Base-by-base conservation (phyloP, 805 yeast genomes). In the Candida bentonensis region DNA sequence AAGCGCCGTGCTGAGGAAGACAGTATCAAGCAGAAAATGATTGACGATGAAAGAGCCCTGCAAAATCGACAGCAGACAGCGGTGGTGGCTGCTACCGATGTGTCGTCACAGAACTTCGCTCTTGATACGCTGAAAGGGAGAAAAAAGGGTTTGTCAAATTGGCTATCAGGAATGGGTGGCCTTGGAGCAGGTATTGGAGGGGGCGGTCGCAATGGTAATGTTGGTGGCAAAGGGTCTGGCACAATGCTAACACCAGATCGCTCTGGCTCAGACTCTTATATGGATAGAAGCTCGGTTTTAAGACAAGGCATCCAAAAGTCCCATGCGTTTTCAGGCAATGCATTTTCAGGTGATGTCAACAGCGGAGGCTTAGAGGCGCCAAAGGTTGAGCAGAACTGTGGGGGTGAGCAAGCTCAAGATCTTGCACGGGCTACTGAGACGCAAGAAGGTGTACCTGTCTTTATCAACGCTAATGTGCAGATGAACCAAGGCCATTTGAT, bases 401-500 rank as follows among this genome's bases (percentile, higher is more conserved):
- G 43, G 3, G 39, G 21, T 7, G 40, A 34, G 40, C 36, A 40
- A 20, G 36, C 42, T 30, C 43, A 26, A 26, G 36, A 30, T 13
- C 17, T 27, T 7, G 25, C 43, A 21, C 17, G 27, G 5, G 7
- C 21, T 13, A 41, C 42, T 11, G 20, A 21, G 22, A 21, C 26
- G 20, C 42, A 26, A 39, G 22, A 21, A 15, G 26, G 21, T 20
- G 28, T 3, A 9, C 28, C 33, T n/a, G n/a, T 20, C 13, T 40
- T 22, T 17, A 15, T 40, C n/a, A 23, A 15, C n/a, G 28, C 25
- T 17, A 22, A 25, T 17, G 22, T 11, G 4, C 36, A 25, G 11
- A 22, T 23, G 39, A 17, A 23, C n/a, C 42, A 42, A 15, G 34
- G 20, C 17, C 48, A 46, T 33, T 17, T 51, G 42, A 21, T 23